phyloP scores from a whole-genome alignment of 306 rosid genomes.

The Prunus mira region DNA sequence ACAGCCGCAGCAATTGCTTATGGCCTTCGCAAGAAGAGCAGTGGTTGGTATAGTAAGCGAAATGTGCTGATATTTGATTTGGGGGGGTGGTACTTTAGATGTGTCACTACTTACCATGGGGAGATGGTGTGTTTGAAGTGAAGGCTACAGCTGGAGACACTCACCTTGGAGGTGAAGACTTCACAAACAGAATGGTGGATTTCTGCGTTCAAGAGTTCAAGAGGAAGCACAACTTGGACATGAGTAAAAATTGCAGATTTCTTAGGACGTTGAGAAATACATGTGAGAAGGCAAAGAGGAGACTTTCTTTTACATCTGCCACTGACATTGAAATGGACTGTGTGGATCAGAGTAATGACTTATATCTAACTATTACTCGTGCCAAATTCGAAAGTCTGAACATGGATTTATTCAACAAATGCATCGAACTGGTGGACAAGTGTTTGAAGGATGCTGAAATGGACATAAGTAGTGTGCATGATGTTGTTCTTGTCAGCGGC shows the following conservation, averaged over 20 bases:
- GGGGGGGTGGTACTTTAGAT: slow-evolving; percentile 13
- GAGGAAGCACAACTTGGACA: slow-evolving; percentile 15
- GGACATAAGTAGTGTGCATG: neutral
- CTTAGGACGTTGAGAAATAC: neutral
- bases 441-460: slow-evolving; percentile 3
- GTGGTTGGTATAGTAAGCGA: neutral
- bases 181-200: slow-evolving; percentile 26
- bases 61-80: slow-evolving; percentile 19
- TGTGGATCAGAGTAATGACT: neutral
- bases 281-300: slow-evolving; percentile 19
- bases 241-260: slow-evolving; percentile 4
- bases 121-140: neutral
- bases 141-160: slow-evolving; percentile 29
- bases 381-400: neutral
- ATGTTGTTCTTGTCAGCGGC: neutral
- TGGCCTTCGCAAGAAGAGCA: neutral
- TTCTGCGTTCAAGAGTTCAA: slow-evolving; percentile 19
- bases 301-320: neutral
- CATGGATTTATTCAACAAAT: neutral
- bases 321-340: neutral
- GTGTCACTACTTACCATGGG: slow-evolving; percentile 9
- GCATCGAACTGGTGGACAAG: neutral
- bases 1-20: slow-evolving; percentile 17
- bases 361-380: neutral
- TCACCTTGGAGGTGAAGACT: slow-evolving; percentile 36